Evolutionary conservation across 2,329 filamentous ascomycete species (phyloP).

Genomic region (Penicillium frequentans): DNA sequence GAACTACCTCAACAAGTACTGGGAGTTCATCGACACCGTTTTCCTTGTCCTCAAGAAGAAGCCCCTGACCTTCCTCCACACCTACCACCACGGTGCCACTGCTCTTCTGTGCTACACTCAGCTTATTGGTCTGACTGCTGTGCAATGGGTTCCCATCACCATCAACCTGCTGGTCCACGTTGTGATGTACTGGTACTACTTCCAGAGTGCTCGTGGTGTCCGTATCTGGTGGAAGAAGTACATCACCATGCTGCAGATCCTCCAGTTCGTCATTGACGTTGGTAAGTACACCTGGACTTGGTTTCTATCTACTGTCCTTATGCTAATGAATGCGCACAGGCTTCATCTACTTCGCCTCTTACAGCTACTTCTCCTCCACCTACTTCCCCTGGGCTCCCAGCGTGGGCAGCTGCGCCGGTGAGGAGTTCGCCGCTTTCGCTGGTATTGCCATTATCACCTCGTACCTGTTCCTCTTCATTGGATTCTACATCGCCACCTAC

Average conservation of each 20-base stretch:
- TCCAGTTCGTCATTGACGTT: constrained; percentile 95
- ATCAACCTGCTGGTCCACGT: constrained; percentile 94
- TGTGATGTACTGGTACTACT: constrained; percentile 99
- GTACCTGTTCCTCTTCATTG: constrained; percentile 97
- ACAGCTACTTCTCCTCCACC: constrained; percentile 92
- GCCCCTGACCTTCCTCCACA: constrained; percentile 97
- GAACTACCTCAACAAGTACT: constrained; percentile 97
- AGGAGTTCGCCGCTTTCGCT: constrained; percentile 93
- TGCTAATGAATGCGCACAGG: constrained; percentile 51
- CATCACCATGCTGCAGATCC: constrained; percentile 96
- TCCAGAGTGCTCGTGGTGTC: constrained; percentile 94
- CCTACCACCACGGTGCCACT: constrained; percentile 96
- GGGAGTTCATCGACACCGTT: constrained; percentile 91
- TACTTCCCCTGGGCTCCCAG: constrained; percentile 88
- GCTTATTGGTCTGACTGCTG: constrained; percentile 85
- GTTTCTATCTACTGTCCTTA: background rate
- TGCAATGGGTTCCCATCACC: constrained; percentile 92
- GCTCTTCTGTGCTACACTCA: constrained; percentile 98
- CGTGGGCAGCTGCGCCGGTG: constrained; percentile 81
- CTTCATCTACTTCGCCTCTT: constrained; percentile 99
- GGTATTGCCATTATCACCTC: constrained; percentile 90
- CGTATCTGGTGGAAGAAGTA: constrained; percentile 99
- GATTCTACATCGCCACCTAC: constrained; percentile 97
- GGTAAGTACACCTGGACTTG: constrained; percentile 56
- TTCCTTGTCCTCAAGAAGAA: constrained; percentile 99